Evolutionary conservation across 208 protist genomes (phyloP), one percentile per base, ranked within the genome.

Genomic region (Herpetomonas samuelpessoai): DNA sequence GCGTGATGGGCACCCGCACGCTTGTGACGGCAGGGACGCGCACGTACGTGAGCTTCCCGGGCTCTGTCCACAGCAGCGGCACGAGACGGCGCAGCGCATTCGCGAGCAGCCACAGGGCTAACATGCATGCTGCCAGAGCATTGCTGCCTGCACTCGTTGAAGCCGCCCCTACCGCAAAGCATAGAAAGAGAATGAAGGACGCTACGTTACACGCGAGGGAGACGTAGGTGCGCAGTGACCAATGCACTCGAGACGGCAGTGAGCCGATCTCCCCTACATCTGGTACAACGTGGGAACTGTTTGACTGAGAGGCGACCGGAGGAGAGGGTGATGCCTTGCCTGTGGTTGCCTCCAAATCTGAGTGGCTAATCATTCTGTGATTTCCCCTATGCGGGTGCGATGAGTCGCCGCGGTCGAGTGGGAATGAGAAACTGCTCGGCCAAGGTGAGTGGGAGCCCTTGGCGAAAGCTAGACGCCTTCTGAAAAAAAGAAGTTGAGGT

Each of bases 191-290:
- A 45, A 28, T 31, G 1, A 31, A 26, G 24, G 44, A 27, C 35
- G 41, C 41, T 14, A 26, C 26, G 45, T 41, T 25, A 44, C 35
- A 53, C 44, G 18, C 41, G 19, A 16, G 29, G 18, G 57, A 18
- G 9, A 53, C 57, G 25, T 18, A 31, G 9, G 47, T 18, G 9
- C 57, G 57, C 44, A 62, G 19, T 12, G 10, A 3, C 10, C n/a
- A 38, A 14, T 49, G 45, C 38, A 3, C 31, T 7, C 10, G 16
- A 18, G 44, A 44, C 4, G 41, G 9, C 21, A 62, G 57, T 19
- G 56, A 68, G n/a, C 72, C 65, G 19, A 62, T 63, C 38, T 60
- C 60, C 0, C 55, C 66, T 25, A 10, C 35, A 63, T 78, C 72
- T 14, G 35, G 26, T 35, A 19, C 26, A 3, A 27, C 18, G 24